These are phyloP conservation scores for Tubosaeta brunneosetosa DNA, from an alignment of 768 basidiomycete genomes.

Conservation along the genomic window DNA sequence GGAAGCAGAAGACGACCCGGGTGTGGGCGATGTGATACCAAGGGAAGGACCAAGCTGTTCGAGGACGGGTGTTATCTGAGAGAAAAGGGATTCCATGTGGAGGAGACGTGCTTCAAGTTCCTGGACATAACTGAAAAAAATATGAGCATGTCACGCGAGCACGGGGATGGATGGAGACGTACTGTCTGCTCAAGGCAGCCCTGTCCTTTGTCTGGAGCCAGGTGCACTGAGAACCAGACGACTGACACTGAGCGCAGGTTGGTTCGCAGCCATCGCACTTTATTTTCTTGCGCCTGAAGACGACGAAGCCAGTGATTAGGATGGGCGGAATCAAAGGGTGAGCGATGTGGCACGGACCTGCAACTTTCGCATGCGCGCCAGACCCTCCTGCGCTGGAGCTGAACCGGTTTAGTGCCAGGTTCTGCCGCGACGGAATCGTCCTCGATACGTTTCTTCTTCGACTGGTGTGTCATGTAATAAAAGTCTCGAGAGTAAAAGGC, in stretches of 20 bases:
- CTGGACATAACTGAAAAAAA: constrained; percentile 69
- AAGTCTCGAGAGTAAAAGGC: constrained; percentile 40
- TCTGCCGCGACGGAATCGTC: constrained; percentile 51
- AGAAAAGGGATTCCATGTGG: constrained; percentile 85
- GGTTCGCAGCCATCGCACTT: constrained; percentile 89
- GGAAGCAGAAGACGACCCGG: constrained; percentile 26
- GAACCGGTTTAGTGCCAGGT: constrained; percentile 61
- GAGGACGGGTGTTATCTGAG: constrained; percentile 74
- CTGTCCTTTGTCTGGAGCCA: constrained; percentile 92
- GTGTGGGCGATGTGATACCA: constrained; percentile 35
- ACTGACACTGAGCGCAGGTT: constrained; percentile 75
- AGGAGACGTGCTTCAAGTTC: constrained; percentile 84
- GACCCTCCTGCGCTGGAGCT: constrained; percentile 73
- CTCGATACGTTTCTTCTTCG: constrained; percentile 75
- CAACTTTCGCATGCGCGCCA: constrained; percentile 91
- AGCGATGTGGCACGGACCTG: constrained; percentile 47
- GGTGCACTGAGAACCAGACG: constrained; percentile 73
- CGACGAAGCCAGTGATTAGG: constrained; percentile 16
- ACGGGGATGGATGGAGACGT: constrained; percentile 28
- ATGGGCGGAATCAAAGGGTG: constrained; percentile 11
- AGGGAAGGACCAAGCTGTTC: constrained; percentile 63
- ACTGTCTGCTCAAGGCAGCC: constrained; percentile 88
- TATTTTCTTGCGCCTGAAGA: constrained; percentile 79
- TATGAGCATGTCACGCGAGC: constrained; percentile 15
- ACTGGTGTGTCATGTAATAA: constrained; percentile 47